A percentile compares a stretch with the other conserved stretches of the same genome.
Evolutionary conservation across 495 filamentous ascomycete genomes (phyloP).

Genomic region (Penicillium maclennaniae): DNA sequence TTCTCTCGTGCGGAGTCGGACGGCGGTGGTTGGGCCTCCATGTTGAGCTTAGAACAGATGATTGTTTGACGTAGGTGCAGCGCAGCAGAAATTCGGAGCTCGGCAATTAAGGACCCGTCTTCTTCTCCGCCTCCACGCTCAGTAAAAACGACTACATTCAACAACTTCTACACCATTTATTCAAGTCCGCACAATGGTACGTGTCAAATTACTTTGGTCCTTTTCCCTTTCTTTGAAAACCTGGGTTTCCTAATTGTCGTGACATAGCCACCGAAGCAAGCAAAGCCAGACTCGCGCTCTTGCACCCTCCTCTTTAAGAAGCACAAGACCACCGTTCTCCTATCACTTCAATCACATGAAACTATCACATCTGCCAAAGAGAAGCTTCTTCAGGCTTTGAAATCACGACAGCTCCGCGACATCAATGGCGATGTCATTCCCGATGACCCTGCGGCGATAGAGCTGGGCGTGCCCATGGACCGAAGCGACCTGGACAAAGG

Average conservation of each 20-base stretch:
- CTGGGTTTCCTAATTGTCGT: not conserved
- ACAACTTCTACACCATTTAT: not conserved
- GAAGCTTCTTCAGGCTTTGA: constrained; percentile 57
- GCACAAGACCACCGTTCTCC: constrained; percentile 71
- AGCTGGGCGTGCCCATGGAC: constrained; percentile 53
- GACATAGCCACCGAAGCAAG: constrained; percentile 20
- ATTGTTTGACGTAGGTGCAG: not conserved
- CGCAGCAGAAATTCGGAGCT: constrained; percentile 1
- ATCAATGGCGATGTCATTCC: constrained; percentile 49
- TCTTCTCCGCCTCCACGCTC: constrained; percentile 20
- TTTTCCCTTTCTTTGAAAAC: not conserved
- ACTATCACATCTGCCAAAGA: constrained; percentile 58
- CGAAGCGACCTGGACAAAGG: constrained; percentile 53
- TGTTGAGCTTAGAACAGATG: constrained; percentile 8
- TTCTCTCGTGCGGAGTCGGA: constrained; percentile 10
- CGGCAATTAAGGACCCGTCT: constrained; percentile 2
- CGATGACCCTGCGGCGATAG: constrained; percentile 42
- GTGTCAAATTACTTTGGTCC: not conserved
- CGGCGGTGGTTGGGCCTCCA: constrained; percentile 25
- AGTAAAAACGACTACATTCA: not conserved
- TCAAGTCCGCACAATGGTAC: constrained; percentile 17
- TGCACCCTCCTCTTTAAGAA: constrained; percentile 76
- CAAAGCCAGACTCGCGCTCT: constrained; percentile 35
- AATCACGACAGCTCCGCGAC: constrained; percentile 36
- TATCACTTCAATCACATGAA: constrained; percentile 61